Conservation (phyloP, 192 early-diverging fungal species). For the Dimargaris cristalligena region DNA sequence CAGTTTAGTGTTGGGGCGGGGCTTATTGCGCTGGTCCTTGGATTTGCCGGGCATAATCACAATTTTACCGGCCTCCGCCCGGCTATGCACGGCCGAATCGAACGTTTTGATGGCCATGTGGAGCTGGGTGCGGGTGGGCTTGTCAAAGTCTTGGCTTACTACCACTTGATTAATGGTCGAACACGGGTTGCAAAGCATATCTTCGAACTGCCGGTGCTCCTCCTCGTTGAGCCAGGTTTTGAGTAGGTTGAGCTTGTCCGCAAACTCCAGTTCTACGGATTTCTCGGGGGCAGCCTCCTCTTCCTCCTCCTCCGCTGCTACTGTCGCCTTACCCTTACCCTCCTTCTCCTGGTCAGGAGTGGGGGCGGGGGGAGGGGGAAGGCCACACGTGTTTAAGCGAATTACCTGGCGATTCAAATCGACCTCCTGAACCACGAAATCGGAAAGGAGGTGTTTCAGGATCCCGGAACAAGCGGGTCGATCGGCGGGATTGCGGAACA, state of each 20-base stretch:
- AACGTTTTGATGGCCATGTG: conserved; percentile 30
- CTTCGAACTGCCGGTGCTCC: background rate
- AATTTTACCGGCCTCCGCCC: conserved; percentile 23
- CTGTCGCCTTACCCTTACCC: background rate
- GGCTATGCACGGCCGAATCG: conserved; percentile 17
- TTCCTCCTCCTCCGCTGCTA: conserved; percentile 2
- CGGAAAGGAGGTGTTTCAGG: conserved; percentile 48
- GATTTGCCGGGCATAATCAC: conserved; percentile 14
- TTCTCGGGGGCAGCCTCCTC: conserved; percentile 19
- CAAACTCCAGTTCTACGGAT: conserved; percentile 15
- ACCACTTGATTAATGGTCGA: background rate
- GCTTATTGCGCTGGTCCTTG: background rate
- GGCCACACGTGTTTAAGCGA: conserved; percentile 24
- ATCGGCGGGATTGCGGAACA: conserved; percentile 3
- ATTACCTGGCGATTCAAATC: conserved; percentile 48
- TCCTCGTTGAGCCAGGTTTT: conserved; percentile 13
- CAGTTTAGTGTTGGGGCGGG: background rate
- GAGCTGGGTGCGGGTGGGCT: conserved; percentile 13
- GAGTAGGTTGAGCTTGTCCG: background rate
- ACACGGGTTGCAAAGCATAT: background rate
- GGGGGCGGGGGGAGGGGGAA: background rate
- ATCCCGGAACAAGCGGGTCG: conserved; percentile 22
- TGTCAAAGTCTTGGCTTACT: conserved; percentile 12
- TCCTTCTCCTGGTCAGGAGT: background rate
- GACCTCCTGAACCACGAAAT: conserved; percentile 93